Percentiles rank a stretch among this genome's conserved stretches.
These are phyloP conservation scores for Pseudogymnoascus sp. DNA, from an alignment of 2,329 filamentous ascomycete species.

Conservation along the genomic window DNA sequence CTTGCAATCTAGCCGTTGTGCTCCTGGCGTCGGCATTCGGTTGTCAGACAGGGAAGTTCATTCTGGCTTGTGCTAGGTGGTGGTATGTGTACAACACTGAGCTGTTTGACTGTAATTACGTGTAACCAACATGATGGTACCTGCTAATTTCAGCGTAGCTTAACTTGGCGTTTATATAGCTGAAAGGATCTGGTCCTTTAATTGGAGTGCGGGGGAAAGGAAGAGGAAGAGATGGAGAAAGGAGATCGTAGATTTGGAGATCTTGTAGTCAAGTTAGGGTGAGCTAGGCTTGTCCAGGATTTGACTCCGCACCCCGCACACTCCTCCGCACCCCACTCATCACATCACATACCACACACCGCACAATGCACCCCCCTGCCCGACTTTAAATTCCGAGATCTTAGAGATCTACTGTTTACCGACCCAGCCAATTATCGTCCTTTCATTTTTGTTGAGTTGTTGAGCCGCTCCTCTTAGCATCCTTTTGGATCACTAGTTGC, in stretches of 20 bases:
- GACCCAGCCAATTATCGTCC: not conserved
- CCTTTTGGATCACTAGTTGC: not conserved
- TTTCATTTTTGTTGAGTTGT: not conserved
- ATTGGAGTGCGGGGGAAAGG: slow-evolving; percentile 4
- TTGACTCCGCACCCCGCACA: not conserved
- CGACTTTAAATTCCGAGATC: not conserved
- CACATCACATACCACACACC: not conserved
- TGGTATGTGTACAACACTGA: not conserved
- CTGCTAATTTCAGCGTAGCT: slow-evolving; percentile 1
- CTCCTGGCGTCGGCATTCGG: not conserved
- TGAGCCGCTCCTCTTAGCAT: not conserved
- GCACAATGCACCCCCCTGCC: not conserved
- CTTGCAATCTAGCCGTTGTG: not conserved
- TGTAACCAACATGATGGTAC: not conserved
- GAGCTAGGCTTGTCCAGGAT: not conserved
- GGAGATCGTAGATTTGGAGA: not conserved
- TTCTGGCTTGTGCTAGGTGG: not conserved
- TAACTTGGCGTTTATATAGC: not conserved
- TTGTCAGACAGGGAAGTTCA: not conserved
- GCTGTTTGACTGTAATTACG: not conserved
- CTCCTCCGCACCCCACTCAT: not conserved
- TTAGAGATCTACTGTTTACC: not conserved
- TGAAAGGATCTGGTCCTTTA: not conserved
- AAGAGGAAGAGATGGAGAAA: not conserved
- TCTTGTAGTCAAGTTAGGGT: not conserved